These are phyloP conservation scores for Neoarthrinium moseri DNA, from an alignment of 2,329 filamentous ascomycete species.

Conservation along the genomic window DNA sequence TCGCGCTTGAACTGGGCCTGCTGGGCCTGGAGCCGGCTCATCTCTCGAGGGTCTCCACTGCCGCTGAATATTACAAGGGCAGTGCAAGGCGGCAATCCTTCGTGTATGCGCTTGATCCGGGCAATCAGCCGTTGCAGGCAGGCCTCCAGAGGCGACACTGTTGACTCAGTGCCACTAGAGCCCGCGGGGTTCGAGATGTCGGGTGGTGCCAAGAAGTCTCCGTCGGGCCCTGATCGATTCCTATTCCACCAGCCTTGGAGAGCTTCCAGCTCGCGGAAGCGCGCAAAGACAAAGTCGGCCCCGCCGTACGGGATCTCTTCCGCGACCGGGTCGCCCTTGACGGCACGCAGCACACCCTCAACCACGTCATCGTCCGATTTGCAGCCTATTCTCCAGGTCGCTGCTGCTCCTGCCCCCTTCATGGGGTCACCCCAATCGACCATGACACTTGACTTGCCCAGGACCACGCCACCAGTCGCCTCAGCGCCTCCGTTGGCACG, in stretches of 20 bases:
- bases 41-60: conserved; percentile 66
- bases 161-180: conserved; percentile 3
- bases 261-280: conserved; percentile 64
- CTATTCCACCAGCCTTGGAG: conserved; percentile 68
- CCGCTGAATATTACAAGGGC: conserved; percentile 65
- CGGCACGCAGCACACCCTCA: conserved; percentile 54
- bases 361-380: conserved; percentile 58
- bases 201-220: conserved; percentile 27
- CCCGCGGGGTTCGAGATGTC: conserved; percentile 22
- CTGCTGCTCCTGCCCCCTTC: conserved; percentile 55
- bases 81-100: conserved; percentile 61
- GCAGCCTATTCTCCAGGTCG: conserved; percentile 57
- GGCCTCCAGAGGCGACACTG: conserved; percentile 37
- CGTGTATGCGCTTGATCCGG: conserved; percentile 56
- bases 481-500: conserved; percentile 58
- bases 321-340: conserved; percentile 57
- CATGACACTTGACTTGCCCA: conserved; percentile 67
- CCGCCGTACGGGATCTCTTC: conserved; percentile 57
- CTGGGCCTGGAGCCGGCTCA: conserved; percentile 60
- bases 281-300: conserved; percentile 66
- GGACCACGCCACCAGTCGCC: conserved; percentile 54
- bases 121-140: conserved; percentile 44
- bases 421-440: conserved; percentile 86
- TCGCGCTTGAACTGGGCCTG: conserved; percentile 62
- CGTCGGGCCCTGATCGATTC: conserved; percentile 42